Evolutionary conservation across 164 flowering plant species (phyloP).

Genomic region (Stephania cephalantha): DNA sequence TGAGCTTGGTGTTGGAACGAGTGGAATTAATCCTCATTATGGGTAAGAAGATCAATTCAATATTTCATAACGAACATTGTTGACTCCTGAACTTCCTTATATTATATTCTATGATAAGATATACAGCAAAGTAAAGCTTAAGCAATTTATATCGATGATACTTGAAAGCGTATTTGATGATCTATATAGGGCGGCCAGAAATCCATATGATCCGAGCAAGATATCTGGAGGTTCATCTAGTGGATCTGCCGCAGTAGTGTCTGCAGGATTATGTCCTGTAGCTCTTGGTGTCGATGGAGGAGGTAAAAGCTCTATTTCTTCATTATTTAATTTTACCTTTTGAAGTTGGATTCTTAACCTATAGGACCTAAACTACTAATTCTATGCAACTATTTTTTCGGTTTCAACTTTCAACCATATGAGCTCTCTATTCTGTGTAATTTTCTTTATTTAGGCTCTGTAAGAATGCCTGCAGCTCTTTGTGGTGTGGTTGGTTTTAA

Average conservation of each 20-base stretch:
- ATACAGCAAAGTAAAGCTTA: no score
- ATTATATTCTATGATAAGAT: no score
- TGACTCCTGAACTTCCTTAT: not conserved
- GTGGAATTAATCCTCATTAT: slow-evolving; percentile 95
- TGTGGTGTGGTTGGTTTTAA: slow-evolving; percentile 93
- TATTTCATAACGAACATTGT: not conserved
- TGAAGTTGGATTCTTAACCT: no score
- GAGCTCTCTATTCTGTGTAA: not conserved
- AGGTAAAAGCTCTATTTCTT: slow-evolving; percentile 39
- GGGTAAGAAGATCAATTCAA: slow-evolving; percentile 41
- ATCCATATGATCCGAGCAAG: slow-evolving; percentile 59
- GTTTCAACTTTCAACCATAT: not conserved
- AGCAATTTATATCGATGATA: not conserved
- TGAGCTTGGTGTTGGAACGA: slow-evolving; percentile 89
- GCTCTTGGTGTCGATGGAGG: slow-evolving; percentile 98
- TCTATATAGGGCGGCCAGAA: slow-evolving; percentile 52
- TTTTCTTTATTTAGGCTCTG: slow-evolving; percentile 55
- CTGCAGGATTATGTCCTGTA: slow-evolving; percentile 90
- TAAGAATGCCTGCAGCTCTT: slow-evolving; percentile 90
- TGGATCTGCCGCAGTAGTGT: slow-evolving; percentile 93
- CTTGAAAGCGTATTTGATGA: not conserved
- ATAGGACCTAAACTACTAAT: no score
- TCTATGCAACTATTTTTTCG: not conserved
- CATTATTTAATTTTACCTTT: not conserved
- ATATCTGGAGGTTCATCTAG: slow-evolving; percentile 91